phyloP scores from a whole-genome alignment of 2,329 filamentous ascomycete genomes.

The Colletotrichum sp. region DNA sequence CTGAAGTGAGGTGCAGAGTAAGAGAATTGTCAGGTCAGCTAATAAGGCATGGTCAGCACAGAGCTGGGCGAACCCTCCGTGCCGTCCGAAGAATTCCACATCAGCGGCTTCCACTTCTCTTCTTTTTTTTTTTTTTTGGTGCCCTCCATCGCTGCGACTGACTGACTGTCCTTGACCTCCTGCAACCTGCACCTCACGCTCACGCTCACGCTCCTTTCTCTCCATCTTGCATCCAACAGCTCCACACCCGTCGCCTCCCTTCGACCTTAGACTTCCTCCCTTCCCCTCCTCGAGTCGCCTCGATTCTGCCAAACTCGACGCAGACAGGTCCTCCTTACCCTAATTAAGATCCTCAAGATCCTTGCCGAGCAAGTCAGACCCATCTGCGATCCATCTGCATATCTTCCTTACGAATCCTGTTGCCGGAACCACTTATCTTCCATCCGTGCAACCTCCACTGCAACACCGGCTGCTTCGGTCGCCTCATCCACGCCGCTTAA shows the following conservation, averaged over 20 bases:
- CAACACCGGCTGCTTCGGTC: slow-evolving; percentile 18
- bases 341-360: neutral
- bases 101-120: slow-evolving; percentile 6
- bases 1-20: neutral
- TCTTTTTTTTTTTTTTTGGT: neutral
- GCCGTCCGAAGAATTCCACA: neutral
- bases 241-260: neutral
- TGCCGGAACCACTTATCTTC: slow-evolving; percentile 14
- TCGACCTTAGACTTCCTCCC: neutral
- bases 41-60: neutral
- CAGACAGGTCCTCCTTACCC: neutral
- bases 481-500: slow-evolving; percentile 3
- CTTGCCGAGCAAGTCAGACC: neutral
- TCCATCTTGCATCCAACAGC: neutral
- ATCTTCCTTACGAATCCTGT: slow-evolving; percentile 1
- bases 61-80: neutral
- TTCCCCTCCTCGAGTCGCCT: neutral
- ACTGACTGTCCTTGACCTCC: neutral
- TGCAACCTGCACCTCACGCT: neutral
- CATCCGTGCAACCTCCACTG: slow-evolving; percentile 21
- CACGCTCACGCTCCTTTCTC: neutral
- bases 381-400: neutral
- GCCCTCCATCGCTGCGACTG: neutral
- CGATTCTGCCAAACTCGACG: neutral
- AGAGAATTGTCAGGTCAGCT: neutral